Evolutionary conservation across 177 flowering plant genomes (phyloP), one percentile per base, ranked within the genome.

Genomic region (Vitis hybrid): DNA sequence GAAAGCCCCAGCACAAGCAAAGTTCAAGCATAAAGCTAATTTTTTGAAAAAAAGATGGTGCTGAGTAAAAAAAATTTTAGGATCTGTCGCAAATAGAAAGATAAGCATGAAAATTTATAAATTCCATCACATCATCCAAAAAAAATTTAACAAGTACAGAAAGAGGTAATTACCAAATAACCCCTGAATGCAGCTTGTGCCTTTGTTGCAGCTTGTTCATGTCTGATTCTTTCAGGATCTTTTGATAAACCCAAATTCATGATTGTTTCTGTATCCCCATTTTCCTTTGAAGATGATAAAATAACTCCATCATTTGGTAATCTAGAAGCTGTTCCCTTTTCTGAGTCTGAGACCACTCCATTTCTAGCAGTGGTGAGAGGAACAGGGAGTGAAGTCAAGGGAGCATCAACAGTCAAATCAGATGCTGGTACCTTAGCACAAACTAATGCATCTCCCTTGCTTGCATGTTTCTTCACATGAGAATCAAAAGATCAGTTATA

Each of bases 161-260:
- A 67, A 21, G 50, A 77, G 72, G 73, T 66, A 32, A 3, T 76
- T 89, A 93, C 98, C 97, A 93, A 67, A 81, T 88, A 88, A 58
- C 98, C 97, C 76, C 98, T 80, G 80, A 93, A 91, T 52, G 91
- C 88, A 55, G 98, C 92, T 71, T 93, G 97, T n/a, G 79, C 91
- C 76, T 79, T 81, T 11, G 82, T 83, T 51, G 92, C 98, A 77
- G 98, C 93, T 71, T 83, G 51, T 61, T 85, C 88, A 61, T 52
- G 80, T 70, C 75, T 81, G 56, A 63, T 62, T 72, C 51, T 76
- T 64, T 86, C 88, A 51, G 72, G 80, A 74, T 80, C 85, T 64
- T 72, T 66, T 23, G 55, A 65, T 56, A 76, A 63, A 74, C n/a
- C 73, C 45, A 52, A 51, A 56, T 19, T 57, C 1, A 51, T 7